Evolutionary conservation across 2,329 filamentous ascomycete genomes (phyloP), one percentile per base, ranked within the genome.

Genomic region (Stagonosporopsis chrysanthemi): DNA sequence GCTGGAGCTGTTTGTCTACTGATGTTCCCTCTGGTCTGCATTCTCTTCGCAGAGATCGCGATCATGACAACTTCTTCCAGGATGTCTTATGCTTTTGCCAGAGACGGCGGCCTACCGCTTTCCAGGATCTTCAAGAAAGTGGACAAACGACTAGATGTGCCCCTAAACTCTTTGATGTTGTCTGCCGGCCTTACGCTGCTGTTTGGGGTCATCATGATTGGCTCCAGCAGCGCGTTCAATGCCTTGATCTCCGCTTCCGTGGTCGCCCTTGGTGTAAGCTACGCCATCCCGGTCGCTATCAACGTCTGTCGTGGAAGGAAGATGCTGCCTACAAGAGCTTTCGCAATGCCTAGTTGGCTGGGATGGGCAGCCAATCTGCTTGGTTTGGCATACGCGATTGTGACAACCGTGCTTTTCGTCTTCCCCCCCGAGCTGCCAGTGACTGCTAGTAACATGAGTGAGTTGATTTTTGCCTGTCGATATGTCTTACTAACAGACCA

Each of bases 361-460:
- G 87, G 82, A 19, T 90, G 87, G 87, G 75, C 81, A 23, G 80
- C 83, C 23, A 90, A 90, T 59, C 23, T 78, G 8, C 57, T 84
- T 26, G 88, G 89, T 5, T 80, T 92, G 43, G 78, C 79, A 0
- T 92, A 89, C 75, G 84, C 88, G 1, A 77, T 86, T 12, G 72
- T 92, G n/a, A 92, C 89, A 0, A 91, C 88, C 0, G 85, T 91
- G 0, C 80, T 92, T 0, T 92, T 92, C 75, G 81, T 91, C 19
- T 91, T 92, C 75, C 90, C 90, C 3, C 89, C 90, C 0, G 82
- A 82, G 7, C 69, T 87, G 4, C 88, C 88, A 0, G 87, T 88
- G 2, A 86, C 85, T 0, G 80, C 82, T 0, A 84, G 78, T 64
- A 91, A 85, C 76, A 92, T 92, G 89, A 92, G 84, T 83, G 78